phyloP scores from a whole-genome alignment of 495 filamentous ascomycete species.

The Hypoxylon perforatum region DNA sequence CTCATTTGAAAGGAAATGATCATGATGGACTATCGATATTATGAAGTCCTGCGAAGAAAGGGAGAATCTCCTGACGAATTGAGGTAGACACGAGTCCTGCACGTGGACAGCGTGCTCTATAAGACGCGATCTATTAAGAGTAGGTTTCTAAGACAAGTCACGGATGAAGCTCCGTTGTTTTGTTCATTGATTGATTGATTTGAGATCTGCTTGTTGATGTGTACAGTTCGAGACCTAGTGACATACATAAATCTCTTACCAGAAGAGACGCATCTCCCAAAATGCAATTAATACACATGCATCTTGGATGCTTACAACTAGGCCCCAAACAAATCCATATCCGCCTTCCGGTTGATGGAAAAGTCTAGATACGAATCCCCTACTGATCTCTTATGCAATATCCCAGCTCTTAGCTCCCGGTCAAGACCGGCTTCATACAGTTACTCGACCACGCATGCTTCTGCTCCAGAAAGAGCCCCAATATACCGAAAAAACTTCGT shows the following conservation, averaged over 20 bases:
- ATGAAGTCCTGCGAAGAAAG: not conserved
- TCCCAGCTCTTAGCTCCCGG: too few species aligned
- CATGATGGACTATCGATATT: not conserved
- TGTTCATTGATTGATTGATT: slow-evolving; percentile 26
- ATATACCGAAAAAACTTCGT: slow-evolving; percentile 38
- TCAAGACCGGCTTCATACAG: too few species aligned
- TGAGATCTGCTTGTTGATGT: slow-evolving; percentile 25
- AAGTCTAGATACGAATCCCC: too few species aligned
- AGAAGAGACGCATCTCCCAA: slow-evolving; percentile 36
- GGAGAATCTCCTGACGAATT: not conserved
- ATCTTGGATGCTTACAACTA: too few species aligned
- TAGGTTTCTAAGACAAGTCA: not conserved
- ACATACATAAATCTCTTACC: slow-evolving; percentile 36
- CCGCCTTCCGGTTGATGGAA: too few species aligned
- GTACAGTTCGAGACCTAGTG: slow-evolving; percentile 18
- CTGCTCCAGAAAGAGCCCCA: slow-evolving; percentile 32
- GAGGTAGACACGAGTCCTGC: not conserved
- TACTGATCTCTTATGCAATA: too few species aligned
- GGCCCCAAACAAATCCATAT: too few species aligned
- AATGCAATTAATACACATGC: slow-evolving; percentile 25
- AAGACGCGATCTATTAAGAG: not conserved
- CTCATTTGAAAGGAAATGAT: not conserved
- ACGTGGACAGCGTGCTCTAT: not conserved
- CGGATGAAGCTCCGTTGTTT: not conserved
- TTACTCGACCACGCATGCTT: slow-evolving; percentile 22